Evolutionary conservation across 2,329 filamentous ascomycete genomes (phyloP), one percentile per base, ranked within the genome.

Genomic region (Monilinia fructicola): DNA sequence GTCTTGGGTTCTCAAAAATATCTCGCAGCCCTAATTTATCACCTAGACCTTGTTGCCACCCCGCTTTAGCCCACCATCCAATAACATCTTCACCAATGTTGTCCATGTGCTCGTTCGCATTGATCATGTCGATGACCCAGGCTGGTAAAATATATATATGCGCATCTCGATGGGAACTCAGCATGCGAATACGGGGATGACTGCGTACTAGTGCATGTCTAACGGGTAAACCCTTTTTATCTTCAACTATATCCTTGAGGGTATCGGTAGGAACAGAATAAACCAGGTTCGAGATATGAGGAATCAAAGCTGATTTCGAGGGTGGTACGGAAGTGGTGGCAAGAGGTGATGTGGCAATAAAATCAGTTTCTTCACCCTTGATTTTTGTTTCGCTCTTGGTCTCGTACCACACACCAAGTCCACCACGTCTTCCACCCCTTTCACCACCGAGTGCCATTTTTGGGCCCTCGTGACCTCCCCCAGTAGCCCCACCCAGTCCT

Each of bases 81-180:
- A 98, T 82, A 7, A 97, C 87, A 74, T 98, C 94, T 77, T 98
- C 94, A 42, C 90, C 91, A 58, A 99, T 88, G 66, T 89, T 96
- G 73, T 97, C 91, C 69, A 99, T 86, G 14, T 85, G 87, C 40
- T 93, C 89, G 73, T 97, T 96, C 69, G 84, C 82, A 67, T 86
- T 85, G 53, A 96, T 86, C 77, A 97, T 90, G 64, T 96, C 89
- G 74, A 97, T 85, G 11, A 96, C 85, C 94, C 95, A 98, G 71
- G 87, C 87, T 0, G 95, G 95, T 71, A 99, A 91, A 69, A 99
- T 87, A 78, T 99, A 99, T 67, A 98, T 90, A 76, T 98, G 94
- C 0, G 94, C 91, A 76, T 98, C 94, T 53, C 95, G 87, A 76
- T 96, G 90, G 4, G 89, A 92, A 18, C 88, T 94, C 68, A 93